Percentiles rank a stretch among this genome's conserved stretches.
Evolutionary conservation across 352 stramenopile species (phyloP).

Genomic region (Phytophthora gonapodyides): DNA sequence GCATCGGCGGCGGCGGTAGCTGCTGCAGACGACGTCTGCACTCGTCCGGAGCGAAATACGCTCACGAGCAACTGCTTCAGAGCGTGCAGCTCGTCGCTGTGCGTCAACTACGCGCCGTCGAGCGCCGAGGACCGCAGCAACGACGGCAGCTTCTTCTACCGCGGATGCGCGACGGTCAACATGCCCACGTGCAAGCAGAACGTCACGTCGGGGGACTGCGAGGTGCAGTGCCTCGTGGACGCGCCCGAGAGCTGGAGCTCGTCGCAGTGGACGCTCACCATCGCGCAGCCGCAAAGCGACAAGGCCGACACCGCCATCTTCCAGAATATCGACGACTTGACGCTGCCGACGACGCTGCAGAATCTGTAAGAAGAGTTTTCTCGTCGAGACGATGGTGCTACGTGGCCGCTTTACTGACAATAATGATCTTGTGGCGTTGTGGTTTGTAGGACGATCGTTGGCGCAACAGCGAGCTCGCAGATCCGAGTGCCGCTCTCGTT

Average conservation of each 20-base stretch:
- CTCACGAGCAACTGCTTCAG: slow-evolving; percentile 65
- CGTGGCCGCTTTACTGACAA: slow-evolving; percentile 12
- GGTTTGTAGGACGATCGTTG: slow-evolving; percentile 54
- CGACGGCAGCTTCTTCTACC: slow-evolving; percentile 67
- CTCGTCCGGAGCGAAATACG: slow-evolving; percentile 51
- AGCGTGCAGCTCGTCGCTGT: slow-evolving; percentile 55
- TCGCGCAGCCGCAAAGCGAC: slow-evolving; percentile 70
- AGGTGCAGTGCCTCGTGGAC: slow-evolving; percentile 70
- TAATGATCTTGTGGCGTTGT: slow-evolving; percentile 9
- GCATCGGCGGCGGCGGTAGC: not conserved
- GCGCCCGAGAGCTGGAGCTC: slow-evolving; percentile 28
- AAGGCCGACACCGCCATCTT: slow-evolving; percentile 67
- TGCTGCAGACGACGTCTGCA: slow-evolving; percentile 28
- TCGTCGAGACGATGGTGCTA: not conserved
- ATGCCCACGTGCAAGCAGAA: slow-evolving; percentile 60
- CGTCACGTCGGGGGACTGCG: slow-evolving; percentile 47
- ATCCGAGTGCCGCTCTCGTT: slow-evolving; percentile 66
- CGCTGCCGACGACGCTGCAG: slow-evolving; percentile 52
- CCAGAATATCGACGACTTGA: slow-evolving; percentile 53
- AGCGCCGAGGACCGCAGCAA: slow-evolving; percentile 35
- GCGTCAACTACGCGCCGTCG: slow-evolving; percentile 61
- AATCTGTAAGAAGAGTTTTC: slow-evolving; percentile 52
- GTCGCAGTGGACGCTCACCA: slow-evolving; percentile 55
- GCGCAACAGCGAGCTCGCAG: slow-evolving; percentile 52
- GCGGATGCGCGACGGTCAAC: slow-evolving; percentile 52